Percentiles rank a stretch among this genome's conserved stretches.
Conservation (phyloP, 768 basidiomycete species). For the Leccinum arenicola region DNA sequence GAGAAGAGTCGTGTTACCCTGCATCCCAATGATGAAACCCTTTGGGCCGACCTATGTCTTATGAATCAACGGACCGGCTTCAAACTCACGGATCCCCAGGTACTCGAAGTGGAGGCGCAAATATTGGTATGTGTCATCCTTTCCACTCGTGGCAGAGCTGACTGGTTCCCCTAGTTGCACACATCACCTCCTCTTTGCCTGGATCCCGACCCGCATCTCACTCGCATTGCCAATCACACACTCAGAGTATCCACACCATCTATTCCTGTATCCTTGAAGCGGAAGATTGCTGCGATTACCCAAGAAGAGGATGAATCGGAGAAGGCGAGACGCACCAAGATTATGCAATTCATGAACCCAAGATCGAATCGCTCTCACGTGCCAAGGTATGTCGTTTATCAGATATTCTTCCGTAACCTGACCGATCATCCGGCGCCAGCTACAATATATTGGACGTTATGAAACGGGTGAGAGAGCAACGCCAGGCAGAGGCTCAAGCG, state of each 20-base stretch:
- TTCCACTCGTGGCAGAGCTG: not conserved
- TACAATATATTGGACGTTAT: constrained; percentile 58
- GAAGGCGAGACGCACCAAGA: constrained; percentile 67
- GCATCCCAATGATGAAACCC: constrained; percentile 71
- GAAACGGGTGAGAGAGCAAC: constrained; percentile 29
- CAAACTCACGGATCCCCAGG: constrained; percentile 69
- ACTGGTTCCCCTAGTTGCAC: constrained; percentile 50
- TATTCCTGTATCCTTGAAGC: constrained; percentile 71
- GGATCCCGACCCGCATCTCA: constrained; percentile 74
- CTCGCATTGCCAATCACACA: constrained; percentile 73
- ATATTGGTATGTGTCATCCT: constrained; percentile 51
- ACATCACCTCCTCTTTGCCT: constrained; percentile 76
- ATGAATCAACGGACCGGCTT: constrained; percentile 55
- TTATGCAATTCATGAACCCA: constrained; percentile 79
- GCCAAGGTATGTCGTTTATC: constrained; percentile 43
- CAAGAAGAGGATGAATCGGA: constrained; percentile 77
- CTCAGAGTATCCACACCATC: constrained; percentile 70
- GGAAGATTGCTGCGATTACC: constrained; percentile 68
- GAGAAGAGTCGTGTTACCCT: constrained; percentile 70
- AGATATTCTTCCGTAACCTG: not conserved
- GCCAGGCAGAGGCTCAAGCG: constrained; percentile 24
- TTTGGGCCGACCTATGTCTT: constrained; percentile 77
- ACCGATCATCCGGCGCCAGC: constrained; percentile 30
- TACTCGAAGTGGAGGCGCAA: constrained; percentile 71
- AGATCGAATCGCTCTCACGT: constrained; percentile 42